Conservation (phyloP, 1,139 yeast species). For the Hansenula lynferdii region DNA sequence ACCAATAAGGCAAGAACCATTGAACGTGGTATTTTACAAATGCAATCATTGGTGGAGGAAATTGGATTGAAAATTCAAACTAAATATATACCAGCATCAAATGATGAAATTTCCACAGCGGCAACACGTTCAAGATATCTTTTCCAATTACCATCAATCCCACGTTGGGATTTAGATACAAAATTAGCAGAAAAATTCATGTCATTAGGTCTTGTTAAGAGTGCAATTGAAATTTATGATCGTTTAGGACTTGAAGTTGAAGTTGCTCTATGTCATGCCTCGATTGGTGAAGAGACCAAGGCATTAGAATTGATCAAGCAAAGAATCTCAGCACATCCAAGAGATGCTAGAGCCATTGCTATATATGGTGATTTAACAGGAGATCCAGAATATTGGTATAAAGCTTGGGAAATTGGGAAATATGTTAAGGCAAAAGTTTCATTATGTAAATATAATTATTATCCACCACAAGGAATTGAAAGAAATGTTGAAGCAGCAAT, state of each 20-base stretch:
- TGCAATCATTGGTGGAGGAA: constrained; percentile 90
- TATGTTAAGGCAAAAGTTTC: constrained; percentile 87
- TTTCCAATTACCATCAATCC: constrained; percentile 71
- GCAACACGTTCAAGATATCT: constrained; percentile 62
- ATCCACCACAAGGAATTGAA: constrained; percentile 55
- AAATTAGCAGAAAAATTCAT: constrained; percentile 82
- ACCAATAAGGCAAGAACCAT: constrained; percentile 78
- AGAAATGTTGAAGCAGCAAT: constrained; percentile 55
- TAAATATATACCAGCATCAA: constrained; percentile 52
- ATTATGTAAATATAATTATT: constrained; percentile 66
- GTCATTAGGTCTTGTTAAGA: constrained; percentile 78
- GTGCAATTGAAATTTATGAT: constrained; percentile 88
- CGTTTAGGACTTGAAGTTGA: constrained; percentile 74
- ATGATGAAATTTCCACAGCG: constrained; percentile 24
- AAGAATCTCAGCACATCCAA: constrained; percentile 54
- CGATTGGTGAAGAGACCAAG: constrained; percentile 67
- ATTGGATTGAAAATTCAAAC: constrained; percentile 66
- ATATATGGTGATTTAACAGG: constrained; percentile 82
- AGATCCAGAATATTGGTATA: constrained; percentile 75
- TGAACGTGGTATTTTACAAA: constrained; percentile 90
- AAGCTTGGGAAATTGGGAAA: constrained; percentile 82
- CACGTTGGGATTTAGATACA: constrained; percentile 84
- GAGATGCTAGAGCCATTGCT: constrained; percentile 80
- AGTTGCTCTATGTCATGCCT: constrained; percentile 87
- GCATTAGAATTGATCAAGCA: constrained; percentile 58